Evolutionary conservation across 768 basidiomycete species (phyloP).

Genomic region (Termitomyces titanicus): DNA sequence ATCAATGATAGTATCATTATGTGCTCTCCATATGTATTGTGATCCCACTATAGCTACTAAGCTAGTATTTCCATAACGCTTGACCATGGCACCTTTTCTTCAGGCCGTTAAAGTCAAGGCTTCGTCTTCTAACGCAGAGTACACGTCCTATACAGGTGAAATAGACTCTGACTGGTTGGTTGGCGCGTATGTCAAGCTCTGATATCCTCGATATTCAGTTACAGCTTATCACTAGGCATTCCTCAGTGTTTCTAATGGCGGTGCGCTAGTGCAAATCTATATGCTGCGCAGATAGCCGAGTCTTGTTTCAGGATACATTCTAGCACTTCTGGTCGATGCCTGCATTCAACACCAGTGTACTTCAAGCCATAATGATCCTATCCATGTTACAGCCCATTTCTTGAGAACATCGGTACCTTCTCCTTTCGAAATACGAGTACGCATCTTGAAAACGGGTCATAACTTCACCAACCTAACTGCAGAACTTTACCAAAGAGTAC

Average conservation of each 20-base stretch:
- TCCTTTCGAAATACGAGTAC: slow-evolving; percentile 45
- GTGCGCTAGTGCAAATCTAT: slow-evolving; percentile 21
- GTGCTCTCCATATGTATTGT: too few relatives aligned
- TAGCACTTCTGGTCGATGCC: slow-evolving; percentile 52
- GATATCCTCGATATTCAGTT: not conserved
- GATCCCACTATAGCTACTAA: too few relatives aligned
- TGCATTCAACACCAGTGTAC: slow-evolving; percentile 46
- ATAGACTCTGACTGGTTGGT: slow-evolving; percentile 46
- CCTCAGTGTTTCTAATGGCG: slow-evolving; percentile 51
- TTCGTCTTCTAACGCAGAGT: slow-evolving; percentile 9
- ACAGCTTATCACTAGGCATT: slow-evolving; percentile 5
- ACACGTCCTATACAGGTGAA: slow-evolving; percentile 29
- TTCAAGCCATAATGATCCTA: slow-evolving; percentile 45
- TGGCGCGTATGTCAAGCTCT: slow-evolving; percentile 33
- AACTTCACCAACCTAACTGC: slow-evolving; percentile 57
- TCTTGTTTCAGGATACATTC: slow-evolving; percentile 46
- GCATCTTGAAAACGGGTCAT: slow-evolving; percentile 43
- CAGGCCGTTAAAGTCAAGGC: slow-evolving; percentile 28
- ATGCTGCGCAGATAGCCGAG: not conserved
- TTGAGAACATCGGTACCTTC: slow-evolving; percentile 39
- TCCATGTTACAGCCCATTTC: slow-evolving; percentile 61
- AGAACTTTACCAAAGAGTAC: slow-evolving; percentile 55
- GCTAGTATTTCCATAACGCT: too few relatives aligned
- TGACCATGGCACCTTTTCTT: slow-evolving; percentile 36
- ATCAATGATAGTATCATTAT: too few relatives aligned